These are phyloP conservation scores for Urochloa ruziziensis DNA, from an alignment of 176 grass and related monocot species.

Conservation along the genomic window DNA sequence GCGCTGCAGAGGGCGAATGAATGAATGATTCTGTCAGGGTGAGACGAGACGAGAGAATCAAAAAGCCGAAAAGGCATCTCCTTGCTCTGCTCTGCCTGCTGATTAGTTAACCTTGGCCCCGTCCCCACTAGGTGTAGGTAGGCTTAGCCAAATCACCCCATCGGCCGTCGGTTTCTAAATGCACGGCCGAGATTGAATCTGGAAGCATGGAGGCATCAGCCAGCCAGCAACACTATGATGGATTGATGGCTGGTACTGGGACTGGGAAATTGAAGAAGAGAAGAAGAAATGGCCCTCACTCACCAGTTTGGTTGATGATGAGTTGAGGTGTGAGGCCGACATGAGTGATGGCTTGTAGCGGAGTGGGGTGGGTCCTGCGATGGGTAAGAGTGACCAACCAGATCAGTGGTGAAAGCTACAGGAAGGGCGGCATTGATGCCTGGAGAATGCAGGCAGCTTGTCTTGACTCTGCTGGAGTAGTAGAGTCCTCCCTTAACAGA, in stretches of 20 bases:
- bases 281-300: not conserved
- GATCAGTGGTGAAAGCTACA: slow-evolving; percentile 9
- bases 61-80: slow-evolving; percentile 10
- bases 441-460: not conserved
- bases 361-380: slow-evolving; percentile 8
- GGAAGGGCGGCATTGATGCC: not conserved
- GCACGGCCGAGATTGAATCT: not conserved
- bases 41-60: not conserved
- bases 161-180: not conserved
- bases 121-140: not conserved
- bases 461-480: not conserved
- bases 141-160: not conserved
- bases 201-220: not conserved
- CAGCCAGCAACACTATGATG: not conserved
- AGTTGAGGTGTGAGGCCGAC: not conserved
- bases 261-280: not conserved
- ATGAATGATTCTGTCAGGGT: slow-evolving; percentile 5
- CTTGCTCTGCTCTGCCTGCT: not conserved
- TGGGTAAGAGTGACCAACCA: not conserved
- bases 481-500: too few species aligned
- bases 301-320: not conserved
- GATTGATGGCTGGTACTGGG: not conserved
- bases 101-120: too few species aligned
- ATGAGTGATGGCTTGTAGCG: not conserved
- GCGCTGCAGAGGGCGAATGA: not conserved